Evolutionary conservation across 257 asterid species (phyloP), one percentile per base, ranked within the genome.

Genomic region (Fraxinus americana): DNA sequence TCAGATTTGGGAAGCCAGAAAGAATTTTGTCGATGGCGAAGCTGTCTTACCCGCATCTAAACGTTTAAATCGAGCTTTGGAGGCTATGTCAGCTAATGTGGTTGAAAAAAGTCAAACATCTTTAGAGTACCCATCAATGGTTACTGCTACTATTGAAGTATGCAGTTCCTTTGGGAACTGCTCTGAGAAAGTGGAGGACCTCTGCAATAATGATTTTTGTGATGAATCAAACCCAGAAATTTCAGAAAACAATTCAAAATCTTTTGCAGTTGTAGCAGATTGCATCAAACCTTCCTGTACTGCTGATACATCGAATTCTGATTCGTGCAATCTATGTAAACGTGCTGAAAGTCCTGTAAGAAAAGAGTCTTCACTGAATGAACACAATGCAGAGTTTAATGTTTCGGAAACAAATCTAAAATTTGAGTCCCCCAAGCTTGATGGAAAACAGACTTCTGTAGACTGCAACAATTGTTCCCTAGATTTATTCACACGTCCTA

Each of bases 31-130:
- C 66, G 90, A 89, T 79, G 96, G 91, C 29, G 99, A 95, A 87
- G 90, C 98, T 81, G 91, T 97, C 76, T 91, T 95, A 70, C 99
- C 99, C 81, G 98, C 98, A 63, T 95, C 97, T 7, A 95, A 95
- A 82, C 95, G 99, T 57, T 82, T 95, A 43, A 96, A 93, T 76
- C 96, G 99, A 80, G 99, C 99, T 52, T 77, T 95, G 88, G 96
- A 95, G 81, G 99, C 99, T 80, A 95, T 95, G 99, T 95, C 97
- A 59, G 99, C 98, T 68, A 90, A 95, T 84, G 98, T 80, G 73
- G 94, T 92, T 68, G 99, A 93, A 83, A 89, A 84, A 80, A 50
- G 79, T 81, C 82, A 83, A 78, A 82, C 79, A 66, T 81, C 87
- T 76, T 69, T 83, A 39, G 89, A 87, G 82, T 87, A 68, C 43